Evolutionary conservation across 352 stramenopile genomes (phyloP).

Genomic region (Pythium dissotocum): DNA sequence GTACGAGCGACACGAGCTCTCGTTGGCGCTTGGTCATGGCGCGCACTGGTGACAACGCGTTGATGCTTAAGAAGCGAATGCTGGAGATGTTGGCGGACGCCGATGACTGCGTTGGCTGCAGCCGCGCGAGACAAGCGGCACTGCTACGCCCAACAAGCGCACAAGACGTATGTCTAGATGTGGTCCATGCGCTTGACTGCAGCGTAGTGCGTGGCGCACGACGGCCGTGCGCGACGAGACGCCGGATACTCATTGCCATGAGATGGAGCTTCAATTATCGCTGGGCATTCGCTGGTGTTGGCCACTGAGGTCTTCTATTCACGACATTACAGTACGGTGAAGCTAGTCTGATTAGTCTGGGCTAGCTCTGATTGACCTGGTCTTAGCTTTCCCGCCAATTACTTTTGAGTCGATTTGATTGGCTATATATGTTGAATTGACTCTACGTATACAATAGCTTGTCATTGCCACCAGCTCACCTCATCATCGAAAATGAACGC

Average conservation of each 20-base stretch:
- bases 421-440: slow-evolving; percentile 8
- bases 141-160: neutral
- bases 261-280: neutral
- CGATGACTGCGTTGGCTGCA: neutral
- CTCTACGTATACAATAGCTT: no score
- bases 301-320: neutral
- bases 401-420: neutral
- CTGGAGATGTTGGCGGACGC: neutral
- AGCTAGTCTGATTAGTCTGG: slow-evolving; percentile 8
- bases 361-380: neutral
- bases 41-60: slow-evolving; percentile 4
- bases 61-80: neutral
- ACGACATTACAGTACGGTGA: neutral
- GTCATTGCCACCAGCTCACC: neutral
- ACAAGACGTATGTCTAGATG: neutral
- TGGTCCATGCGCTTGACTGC: neutral
- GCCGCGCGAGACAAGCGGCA: neutral
- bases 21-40: slow-evolving; percentile 27
- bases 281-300: slow-evolving; percentile 2
- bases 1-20: slow-evolving; percentile 44
- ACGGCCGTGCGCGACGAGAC: neutral
- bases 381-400: neutral
- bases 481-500: slow-evolving; percentile 25
- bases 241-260: neutral
- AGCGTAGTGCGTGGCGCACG: neutral